phyloP scores from a whole-genome alignment of 805 yeast species.

The Nakazawaea ambrosiae region DNA sequence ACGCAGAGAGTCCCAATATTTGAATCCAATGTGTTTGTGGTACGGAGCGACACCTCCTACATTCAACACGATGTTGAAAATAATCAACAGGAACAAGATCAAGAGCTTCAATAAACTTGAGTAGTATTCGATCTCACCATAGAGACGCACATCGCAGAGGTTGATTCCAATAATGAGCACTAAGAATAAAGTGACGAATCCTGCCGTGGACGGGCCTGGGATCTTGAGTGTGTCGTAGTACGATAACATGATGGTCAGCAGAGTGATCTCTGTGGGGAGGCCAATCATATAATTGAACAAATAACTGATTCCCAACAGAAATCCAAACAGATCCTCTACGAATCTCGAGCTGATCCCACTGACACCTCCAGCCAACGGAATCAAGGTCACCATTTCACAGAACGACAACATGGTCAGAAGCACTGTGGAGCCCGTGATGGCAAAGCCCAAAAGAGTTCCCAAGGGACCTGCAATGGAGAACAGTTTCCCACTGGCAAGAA shows the following conservation, averaged over 20 bases:
- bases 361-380: constrained; percentile 76
- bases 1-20: constrained; percentile 55
- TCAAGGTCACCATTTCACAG: constrained; percentile 76
- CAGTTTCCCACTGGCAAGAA: constrained; percentile 66
- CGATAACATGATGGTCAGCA: constrained; percentile 69
- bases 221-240: constrained; percentile 53
- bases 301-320: constrained; percentile 67
- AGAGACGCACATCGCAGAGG: constrained; percentile 60
- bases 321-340: constrained; percentile 74
- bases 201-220: constrained; percentile 50
- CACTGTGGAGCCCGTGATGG: constrained; percentile 58
- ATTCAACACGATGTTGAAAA: constrained; percentile 61
- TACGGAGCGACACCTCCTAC: constrained; percentile 46
- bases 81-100: constrained; percentile 44
- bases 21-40: constrained; percentile 48
- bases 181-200: constrained; percentile 59
- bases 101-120: constrained; percentile 55
- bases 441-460: constrained; percentile 64
- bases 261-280: constrained; percentile 74
- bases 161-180: constrained; percentile 40
- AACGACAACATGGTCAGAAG: constrained; percentile 65
- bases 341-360: constrained; percentile 69
- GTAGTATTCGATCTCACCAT: constrained; percentile 69
- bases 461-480: constrained; percentile 70
- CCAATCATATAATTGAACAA: constrained; percentile 70